These are phyloP conservation scores for Pichia sp. DNA, from an alignment of 1,139 yeast species.

Conservation along the genomic window DNA sequence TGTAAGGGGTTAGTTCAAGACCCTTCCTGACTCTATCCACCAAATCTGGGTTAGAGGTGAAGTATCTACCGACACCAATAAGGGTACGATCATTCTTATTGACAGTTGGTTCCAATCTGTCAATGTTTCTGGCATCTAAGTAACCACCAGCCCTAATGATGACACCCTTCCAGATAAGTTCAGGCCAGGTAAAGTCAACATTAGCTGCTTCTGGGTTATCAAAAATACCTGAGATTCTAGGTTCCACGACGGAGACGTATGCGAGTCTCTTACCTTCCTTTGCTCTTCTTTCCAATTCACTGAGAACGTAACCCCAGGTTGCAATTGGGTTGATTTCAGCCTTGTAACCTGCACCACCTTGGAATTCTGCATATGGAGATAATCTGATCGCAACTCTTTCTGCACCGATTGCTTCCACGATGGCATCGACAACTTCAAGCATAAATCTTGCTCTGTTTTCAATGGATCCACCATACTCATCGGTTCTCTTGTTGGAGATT, in stretches of 20 bases:
- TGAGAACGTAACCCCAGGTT: slow-evolving; percentile 32
- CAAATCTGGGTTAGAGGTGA: slow-evolving; percentile 48
- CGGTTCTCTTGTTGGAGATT: slow-evolving; percentile 38
- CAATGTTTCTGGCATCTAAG: slow-evolving; percentile 7
- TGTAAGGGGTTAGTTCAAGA: slow-evolving; percentile 32
- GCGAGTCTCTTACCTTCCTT: slow-evolving; percentile 34
- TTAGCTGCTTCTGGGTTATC: slow-evolving; percentile 8
- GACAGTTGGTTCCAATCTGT: slow-evolving; percentile 3
- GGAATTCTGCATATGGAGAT: slow-evolving; percentile 50
- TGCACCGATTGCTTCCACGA: slow-evolving; percentile 28
- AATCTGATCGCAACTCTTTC: slow-evolving; percentile 47
- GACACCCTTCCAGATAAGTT: slow-evolving; percentile 11
- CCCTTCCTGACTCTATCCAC: slow-evolving; percentile 41
- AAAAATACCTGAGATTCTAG: slow-evolving; percentile 24
- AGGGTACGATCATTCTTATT: slow-evolving; percentile 14
- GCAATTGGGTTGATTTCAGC: slow-evolving; percentile 33
- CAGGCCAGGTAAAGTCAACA: slow-evolving; percentile 12
- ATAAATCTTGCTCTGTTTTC: slow-evolving; percentile 35
- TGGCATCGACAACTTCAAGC: slow-evolving; percentile 33
- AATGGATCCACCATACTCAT: slow-evolving; percentile 46
- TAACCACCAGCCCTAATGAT: slow-evolving; percentile 14
- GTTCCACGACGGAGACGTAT: slow-evolving; percentile 37
- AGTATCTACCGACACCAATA: slow-evolving; percentile 34
- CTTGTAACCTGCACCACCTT: slow-evolving; percentile 32
- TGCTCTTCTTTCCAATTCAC: slow-evolving; percentile 36